phyloP scores from a whole-genome alignment of 1,284 basidiomycete species.

The Ceratobasidium sp. region DNA sequence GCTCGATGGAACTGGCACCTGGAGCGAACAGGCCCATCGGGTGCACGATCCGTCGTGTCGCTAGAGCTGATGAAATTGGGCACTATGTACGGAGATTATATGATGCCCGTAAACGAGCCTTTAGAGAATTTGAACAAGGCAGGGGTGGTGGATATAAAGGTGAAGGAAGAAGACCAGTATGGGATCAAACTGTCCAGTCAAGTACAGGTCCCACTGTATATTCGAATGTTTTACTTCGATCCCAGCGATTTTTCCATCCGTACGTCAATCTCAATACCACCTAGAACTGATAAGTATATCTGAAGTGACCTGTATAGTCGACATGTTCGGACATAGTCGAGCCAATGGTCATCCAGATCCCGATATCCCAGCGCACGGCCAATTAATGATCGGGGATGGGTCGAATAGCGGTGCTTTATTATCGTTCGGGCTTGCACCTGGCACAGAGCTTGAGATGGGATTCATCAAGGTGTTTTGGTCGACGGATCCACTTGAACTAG shows the following conservation, averaged over 20 bases:
- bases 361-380: constrained; percentile 9
- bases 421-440: background rate
- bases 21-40: constrained; percentile 60
- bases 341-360: constrained; percentile 17
- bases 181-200: constrained; percentile 62
- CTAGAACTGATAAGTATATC: background rate
- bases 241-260: constrained; percentile 62
- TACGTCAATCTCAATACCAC: constrained; percentile 35
- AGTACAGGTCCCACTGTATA: constrained; percentile 63
- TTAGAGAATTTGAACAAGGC: constrained; percentile 57
- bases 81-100: constrained; percentile 46
- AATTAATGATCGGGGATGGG: constrained; percentile 26
- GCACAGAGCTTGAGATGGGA: constrained; percentile 11
- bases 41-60: background rate
- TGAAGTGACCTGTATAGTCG: constrained; percentile 1
- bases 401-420: background rate
- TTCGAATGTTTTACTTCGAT: constrained; percentile 66
- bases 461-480: constrained; percentile 43
- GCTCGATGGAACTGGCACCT: constrained; percentile 57
- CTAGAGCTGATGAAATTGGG: constrained; percentile 42
- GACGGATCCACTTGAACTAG: constrained; percentile 29
- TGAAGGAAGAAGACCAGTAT: constrained; percentile 59
- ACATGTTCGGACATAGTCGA: constrained; percentile 7
- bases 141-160: constrained; percentile 61
- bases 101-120: constrained; percentile 55